Evolutionary conservation across 495 filamentous ascomycete species (phyloP).

Genomic region (Lasiosphaeria ovina): DNA sequence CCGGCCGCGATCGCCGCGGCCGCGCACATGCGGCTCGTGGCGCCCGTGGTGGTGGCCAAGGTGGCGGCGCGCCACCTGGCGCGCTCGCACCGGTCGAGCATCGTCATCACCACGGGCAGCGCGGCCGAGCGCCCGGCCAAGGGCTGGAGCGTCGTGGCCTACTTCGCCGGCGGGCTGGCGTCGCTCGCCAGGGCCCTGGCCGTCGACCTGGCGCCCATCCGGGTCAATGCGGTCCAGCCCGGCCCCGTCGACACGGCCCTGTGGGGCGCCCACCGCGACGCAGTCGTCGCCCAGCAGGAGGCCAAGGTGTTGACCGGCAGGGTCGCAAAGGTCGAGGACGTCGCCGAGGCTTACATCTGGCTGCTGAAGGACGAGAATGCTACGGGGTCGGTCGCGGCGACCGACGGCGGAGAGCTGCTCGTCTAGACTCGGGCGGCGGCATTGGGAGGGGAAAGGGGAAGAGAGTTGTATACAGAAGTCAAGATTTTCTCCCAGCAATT

Average conservation of each 20-base stretch:
- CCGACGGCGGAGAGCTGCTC: slow-evolving; percentile 19
- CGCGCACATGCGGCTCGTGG: slow-evolving; percentile 51
- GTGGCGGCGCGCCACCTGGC: slow-evolving; percentile 45
- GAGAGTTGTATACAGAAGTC: background rate
- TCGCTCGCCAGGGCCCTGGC: slow-evolving; percentile 53
- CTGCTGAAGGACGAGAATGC: slow-evolving; percentile 54
- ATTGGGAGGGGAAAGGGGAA: background rate
- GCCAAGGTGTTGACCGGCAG: slow-evolving; percentile 40
- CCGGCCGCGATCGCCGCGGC: slow-evolving; percentile 37
- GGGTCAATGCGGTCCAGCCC: slow-evolving; percentile 59
- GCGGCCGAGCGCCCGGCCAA: slow-evolving; percentile 44
- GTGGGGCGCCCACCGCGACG: slow-evolving; percentile 19
- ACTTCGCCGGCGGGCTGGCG: slow-evolving; percentile 34
- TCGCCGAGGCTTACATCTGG: slow-evolving; percentile 64
- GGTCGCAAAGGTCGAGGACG: slow-evolving; percentile 53
- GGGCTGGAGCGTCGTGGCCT: slow-evolving; percentile 47
- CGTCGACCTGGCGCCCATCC: slow-evolving; percentile 55
- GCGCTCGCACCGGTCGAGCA: slow-evolving; percentile 36
- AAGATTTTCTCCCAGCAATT: background rate
- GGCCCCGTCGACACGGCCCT: slow-evolving; percentile 54
- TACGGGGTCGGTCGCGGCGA: slow-evolving; percentile 20
- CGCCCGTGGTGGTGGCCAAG: slow-evolving; percentile 55
- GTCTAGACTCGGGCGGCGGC: background rate
- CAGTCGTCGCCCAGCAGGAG: slow-evolving; percentile 31
- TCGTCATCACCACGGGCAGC: slow-evolving; percentile 55